phyloP scores from a whole-genome alignment of 352 stramenopile genomes.

The Lagenidium sp. region DNA sequence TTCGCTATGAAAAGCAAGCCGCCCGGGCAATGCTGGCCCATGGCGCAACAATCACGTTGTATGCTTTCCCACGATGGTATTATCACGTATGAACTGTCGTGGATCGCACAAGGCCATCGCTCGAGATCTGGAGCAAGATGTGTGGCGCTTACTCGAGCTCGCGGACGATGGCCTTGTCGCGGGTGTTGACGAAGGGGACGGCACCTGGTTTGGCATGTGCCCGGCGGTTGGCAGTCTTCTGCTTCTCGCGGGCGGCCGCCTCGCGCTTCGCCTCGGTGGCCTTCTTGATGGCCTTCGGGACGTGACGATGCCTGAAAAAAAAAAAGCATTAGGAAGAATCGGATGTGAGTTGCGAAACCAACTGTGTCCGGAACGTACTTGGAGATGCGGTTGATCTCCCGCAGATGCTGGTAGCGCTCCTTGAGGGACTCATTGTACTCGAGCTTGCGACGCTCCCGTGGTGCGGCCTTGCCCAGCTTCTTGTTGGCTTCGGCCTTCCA shows the following conservation, averaged over 20 bases:
- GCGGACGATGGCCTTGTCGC: constrained; percentile 65
- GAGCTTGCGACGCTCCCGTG: constrained; percentile 85
- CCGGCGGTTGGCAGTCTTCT: constrained; percentile 81
- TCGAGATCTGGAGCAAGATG: too few relatives aligned
- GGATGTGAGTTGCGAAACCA: constrained; percentile 3
- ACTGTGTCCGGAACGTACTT: constrained; percentile 76
- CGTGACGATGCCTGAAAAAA: constrained; percentile 81
- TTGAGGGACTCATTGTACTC: constrained; percentile 98
- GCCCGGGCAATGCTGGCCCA: too few relatives aligned
- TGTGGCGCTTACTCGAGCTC: constrained; percentile 63
- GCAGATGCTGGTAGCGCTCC: constrained; percentile 90
- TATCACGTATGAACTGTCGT: too few relatives aligned
- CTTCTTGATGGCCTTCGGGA: constrained; percentile 98
- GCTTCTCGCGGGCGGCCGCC: constrained; percentile 62
- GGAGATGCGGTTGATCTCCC: constrained; percentile 92
- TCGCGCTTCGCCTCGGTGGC: constrained; percentile 85
- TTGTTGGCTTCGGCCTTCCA: constrained; percentile 97
- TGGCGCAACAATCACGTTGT: too few relatives aligned
- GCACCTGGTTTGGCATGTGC: constrained; percentile 70
- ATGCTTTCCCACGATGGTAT: too few relatives aligned
- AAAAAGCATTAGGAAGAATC: constrained; percentile 6
- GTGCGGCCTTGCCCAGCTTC: constrained; percentile 87
- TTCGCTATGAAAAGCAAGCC: too few relatives aligned
- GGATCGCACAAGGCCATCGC: too few relatives aligned
- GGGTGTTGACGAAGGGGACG: constrained; percentile 62